Evolutionary conservation across 2,329 filamentous ascomycete species (phyloP).

Genomic region (Phaeosphaeriaceae sp.): DNA sequence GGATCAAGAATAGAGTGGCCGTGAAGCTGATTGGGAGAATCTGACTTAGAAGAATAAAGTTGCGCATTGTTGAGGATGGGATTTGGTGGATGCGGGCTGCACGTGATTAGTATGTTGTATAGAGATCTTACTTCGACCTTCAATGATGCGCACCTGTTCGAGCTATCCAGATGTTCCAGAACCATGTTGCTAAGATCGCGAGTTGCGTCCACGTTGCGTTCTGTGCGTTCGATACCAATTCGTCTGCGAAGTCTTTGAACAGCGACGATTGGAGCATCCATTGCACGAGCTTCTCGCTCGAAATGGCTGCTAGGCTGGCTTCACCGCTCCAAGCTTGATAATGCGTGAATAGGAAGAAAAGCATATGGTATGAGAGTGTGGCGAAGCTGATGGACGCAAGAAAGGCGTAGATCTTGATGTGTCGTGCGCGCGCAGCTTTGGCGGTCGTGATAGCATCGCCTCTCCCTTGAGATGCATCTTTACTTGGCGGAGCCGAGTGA

Average conservation of each 20-base stretch:
- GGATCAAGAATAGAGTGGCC: slow-evolving; percentile 33
- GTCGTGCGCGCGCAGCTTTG: slow-evolving; percentile 24
- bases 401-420: slow-evolving; percentile 37
- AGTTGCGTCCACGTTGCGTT: slow-evolving; percentile 36
- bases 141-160: slow-evolving; percentile 26
- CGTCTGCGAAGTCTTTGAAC: slow-evolving; percentile 37
- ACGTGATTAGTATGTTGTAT: neutral
- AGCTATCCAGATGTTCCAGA: slow-evolving; percentile 40
- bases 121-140: neutral
- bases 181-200: slow-evolving; percentile 36
- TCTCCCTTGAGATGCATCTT: slow-evolving; percentile 3
- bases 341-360: slow-evolving; percentile 36
- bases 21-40: slow-evolving; percentile 41
- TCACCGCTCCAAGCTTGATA: slow-evolving; percentile 30
- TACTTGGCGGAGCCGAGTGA: neutral
- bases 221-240: slow-evolving; percentile 33
- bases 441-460: slow-evolving; percentile 12
- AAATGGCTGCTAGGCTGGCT: slow-evolving; percentile 7
- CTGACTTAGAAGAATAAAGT: slow-evolving; percentile 38
- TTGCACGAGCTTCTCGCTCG: slow-evolving; percentile 12
- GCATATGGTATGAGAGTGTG: slow-evolving; percentile 40
- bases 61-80: slow-evolving; percentile 19
- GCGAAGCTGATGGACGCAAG: slow-evolving; percentile 38
- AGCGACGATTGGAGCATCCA: slow-evolving; percentile 41
- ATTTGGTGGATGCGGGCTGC: slow-evolving; percentile 18